Evolutionary conservation across 2,329 filamentous ascomycete species (phyloP).

Genomic region (Kalmusia sp.): DNA sequence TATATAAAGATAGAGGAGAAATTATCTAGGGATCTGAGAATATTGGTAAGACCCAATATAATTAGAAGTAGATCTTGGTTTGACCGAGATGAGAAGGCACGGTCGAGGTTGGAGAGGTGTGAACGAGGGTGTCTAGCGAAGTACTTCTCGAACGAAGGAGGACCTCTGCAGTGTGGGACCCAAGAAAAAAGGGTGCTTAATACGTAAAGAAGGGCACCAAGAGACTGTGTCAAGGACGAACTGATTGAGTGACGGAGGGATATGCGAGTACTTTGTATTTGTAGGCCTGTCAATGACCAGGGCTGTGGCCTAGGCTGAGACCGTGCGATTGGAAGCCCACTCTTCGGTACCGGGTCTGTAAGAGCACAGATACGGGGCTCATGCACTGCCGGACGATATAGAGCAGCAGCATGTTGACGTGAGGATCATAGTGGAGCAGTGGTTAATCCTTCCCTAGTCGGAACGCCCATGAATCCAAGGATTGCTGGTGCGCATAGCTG

Average conservation of each 20-base stretch:
- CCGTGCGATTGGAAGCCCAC: slow-evolving; percentile 45
- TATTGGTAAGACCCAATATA: background rate
- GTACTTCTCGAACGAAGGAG: slow-evolving; percentile 16
- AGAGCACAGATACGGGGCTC: slow-evolving; percentile 45
- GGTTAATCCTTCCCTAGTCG: slow-evolving; percentile 42
- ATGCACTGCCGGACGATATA: slow-evolving; percentile 49
- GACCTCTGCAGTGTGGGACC: slow-evolving; percentile 12
- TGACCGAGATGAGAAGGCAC: slow-evolving; percentile 1
- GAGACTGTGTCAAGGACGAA: slow-evolving; percentile 33
- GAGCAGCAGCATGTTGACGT: slow-evolving; percentile 50
- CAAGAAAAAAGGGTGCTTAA: slow-evolving; percentile 16
- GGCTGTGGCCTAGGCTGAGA: slow-evolving; percentile 38
- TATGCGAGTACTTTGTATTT: slow-evolving; percentile 46
- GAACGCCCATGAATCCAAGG: slow-evolving; percentile 42
- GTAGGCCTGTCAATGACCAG: slow-evolving; percentile 34
- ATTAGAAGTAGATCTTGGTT: background rate
- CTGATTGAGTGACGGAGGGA: slow-evolving; percentile 27
- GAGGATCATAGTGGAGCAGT: slow-evolving; percentile 45
- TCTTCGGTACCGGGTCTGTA: slow-evolving; percentile 45
- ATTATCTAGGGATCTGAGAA: background rate
- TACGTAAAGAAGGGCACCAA: slow-evolving; percentile 28
- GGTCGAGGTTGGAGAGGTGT: slow-evolving; percentile 4
- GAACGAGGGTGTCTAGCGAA: slow-evolving; percentile 15
- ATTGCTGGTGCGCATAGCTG: slow-evolving; percentile 42
- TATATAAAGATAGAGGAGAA: slow-evolving; percentile 27